Evolutionary conservation across 495 filamentous ascomycete genomes (phyloP).

Genomic region (Sphaerosporella brunnea): DNA sequence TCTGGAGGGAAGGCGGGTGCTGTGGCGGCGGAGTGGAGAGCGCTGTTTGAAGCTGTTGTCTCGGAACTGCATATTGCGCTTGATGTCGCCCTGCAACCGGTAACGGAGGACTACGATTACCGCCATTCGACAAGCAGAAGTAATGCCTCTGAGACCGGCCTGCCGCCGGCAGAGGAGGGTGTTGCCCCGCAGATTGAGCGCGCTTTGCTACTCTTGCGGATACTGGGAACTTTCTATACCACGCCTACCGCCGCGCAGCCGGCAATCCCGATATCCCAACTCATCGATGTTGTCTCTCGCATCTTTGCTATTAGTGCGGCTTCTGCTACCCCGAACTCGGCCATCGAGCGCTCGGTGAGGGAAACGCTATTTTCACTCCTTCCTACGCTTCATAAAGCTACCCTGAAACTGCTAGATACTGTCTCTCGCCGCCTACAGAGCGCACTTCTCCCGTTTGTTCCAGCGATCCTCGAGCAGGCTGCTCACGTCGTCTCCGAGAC

Average conservation of each 20-base stretch:
- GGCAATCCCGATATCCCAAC: conserved; percentile 11
- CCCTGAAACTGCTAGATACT: conserved; percentile 13
- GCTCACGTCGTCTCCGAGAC: conserved; percentile 6
- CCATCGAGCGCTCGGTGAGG: conserved; percentile 11
- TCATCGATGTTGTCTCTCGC: conserved; percentile 18
- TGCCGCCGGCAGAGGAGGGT: conserved; percentile 9
- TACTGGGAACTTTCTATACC: conserved; percentile 18
- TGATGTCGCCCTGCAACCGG: conserved; percentile 11
- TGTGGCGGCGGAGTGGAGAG: conserved; percentile 18
- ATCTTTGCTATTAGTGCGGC: conserved; percentile 8
- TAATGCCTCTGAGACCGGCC: conserved; percentile 10
- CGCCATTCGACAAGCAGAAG: neutral
- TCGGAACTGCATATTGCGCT: conserved; percentile 12
- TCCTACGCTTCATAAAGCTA: conserved; percentile 9
- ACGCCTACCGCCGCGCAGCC: conserved; percentile 16
- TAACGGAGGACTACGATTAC: conserved; percentile 15
- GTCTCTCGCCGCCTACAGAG: conserved; percentile 9
- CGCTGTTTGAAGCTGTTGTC: conserved; percentile 9
- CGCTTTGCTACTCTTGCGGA: conserved; percentile 7
- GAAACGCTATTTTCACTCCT: conserved; percentile 15
- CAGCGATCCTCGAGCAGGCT: conserved; percentile 17
- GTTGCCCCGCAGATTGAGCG: neutral
- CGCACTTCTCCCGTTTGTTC: conserved; percentile 14
- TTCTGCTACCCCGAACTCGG: conserved; percentile 9
- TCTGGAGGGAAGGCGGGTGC: conserved; percentile 14